Conservation (phyloP, 1,139 yeast genomes). For the Yamadazyma conglobata region DNA sequence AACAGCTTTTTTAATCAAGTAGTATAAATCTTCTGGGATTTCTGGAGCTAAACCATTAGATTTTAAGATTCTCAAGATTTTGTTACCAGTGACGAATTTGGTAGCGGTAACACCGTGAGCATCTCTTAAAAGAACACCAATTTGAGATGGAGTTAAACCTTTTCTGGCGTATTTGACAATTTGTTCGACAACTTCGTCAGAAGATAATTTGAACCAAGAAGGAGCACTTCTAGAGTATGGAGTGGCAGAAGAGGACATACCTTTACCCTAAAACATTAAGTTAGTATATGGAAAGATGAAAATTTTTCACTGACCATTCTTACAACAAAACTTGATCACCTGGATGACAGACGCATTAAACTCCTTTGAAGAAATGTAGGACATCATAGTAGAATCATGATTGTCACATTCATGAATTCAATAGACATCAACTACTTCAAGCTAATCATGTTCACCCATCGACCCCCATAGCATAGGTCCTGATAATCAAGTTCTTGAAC, state of each 20-base stretch:
- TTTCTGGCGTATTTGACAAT: conserved; percentile 99
- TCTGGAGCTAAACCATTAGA: conserved; percentile 99
- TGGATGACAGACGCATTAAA: no score
- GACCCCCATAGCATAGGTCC: no score
- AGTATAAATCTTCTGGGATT: conserved; percentile 99
- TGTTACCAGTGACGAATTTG: conserved; percentile 98
- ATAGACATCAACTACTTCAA: no score
- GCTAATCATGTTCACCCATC: no score
- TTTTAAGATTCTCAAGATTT: conserved; percentile 98
- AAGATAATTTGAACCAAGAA: conserved; percentile 97
- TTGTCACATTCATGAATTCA: no score
- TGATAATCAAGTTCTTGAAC: no score
- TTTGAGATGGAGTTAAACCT: conserved; percentile 99
- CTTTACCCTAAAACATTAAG: conserved; percentile 75
- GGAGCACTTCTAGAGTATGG: conserved; percentile 99
- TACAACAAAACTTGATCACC: conserved; percentile 3
- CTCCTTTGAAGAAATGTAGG: no score
- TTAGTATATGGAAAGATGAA: conserved; percentile 25
- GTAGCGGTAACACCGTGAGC: conserved; percentile 99
- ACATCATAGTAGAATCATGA: no score
- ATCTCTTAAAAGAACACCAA: conserved; percentile 99
- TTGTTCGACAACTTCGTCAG: conserved; percentile 97
- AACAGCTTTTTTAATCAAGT: conserved; percentile 99
- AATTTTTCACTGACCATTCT: conserved; percentile 5
- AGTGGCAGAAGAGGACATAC: conserved; percentile 98